A percentile compares a stretch with the other conserved stretches of the same genome.
phyloP scores from a whole-genome alignment of 1,284 basidiomycete genomes.

The Lentinula novae-zelandiae region DNA sequence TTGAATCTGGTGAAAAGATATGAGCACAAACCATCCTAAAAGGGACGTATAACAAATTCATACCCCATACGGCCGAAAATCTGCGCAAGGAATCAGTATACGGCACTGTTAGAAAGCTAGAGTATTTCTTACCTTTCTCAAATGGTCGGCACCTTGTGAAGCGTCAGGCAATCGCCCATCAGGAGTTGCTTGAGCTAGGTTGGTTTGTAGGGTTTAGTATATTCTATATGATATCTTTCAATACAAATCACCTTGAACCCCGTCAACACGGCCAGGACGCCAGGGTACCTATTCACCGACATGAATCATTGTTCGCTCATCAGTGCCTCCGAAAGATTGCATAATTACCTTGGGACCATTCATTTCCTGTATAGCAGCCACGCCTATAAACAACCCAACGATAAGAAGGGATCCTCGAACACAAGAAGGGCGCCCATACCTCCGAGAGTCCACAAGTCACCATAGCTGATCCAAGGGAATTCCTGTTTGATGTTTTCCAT shows the following conservation, averaged over 20 bases:
- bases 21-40: slow-evolving; percentile 23
- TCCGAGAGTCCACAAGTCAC: slow-evolving; percentile 91
- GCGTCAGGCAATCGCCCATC: slow-evolving; percentile 96
- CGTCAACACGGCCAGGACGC: slow-evolving; percentile 87
- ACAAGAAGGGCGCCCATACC: slow-evolving; percentile 52
- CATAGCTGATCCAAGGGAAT: slow-evolving; percentile 89
- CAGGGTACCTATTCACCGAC: slow-evolving; percentile 54
- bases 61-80: slow-evolving; percentile 92
- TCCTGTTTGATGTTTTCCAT: slow-evolving; percentile 89
- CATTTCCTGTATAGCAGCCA: slow-evolving; percentile 54
- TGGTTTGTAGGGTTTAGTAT: neutral
- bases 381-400: neutral
- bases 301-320: neutral
- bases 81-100: slow-evolving; percentile 28
- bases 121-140: slow-evolving; percentile 58
- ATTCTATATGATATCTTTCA: too few species aligned
- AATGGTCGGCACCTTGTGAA: slow-evolving; percentile 78
- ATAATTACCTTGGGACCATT: slow-evolving; percentile 55
- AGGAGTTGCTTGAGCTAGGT: slow-evolving; percentile 72
- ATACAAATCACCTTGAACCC: slow-evolving; percentile 33
- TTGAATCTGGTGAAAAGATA: slow-evolving; percentile 58
- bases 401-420: neutral
- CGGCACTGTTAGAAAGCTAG: neutral
- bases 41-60: slow-evolving; percentile 20
- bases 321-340: neutral